phyloP scores from a whole-genome alignment of 306 rosid species.

The Glycyrrhiza uralensis region DNA sequence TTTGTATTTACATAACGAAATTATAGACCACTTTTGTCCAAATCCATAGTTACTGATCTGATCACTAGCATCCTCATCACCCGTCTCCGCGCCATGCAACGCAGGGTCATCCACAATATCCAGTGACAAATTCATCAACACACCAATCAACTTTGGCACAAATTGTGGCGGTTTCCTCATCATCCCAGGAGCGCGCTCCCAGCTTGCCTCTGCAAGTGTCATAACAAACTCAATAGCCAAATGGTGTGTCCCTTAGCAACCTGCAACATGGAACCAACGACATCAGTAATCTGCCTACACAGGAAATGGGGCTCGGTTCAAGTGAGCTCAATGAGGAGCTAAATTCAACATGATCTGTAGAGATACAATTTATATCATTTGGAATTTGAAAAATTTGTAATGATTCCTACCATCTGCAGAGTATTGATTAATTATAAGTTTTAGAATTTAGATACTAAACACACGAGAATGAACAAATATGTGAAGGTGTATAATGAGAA shows the following conservation, averaged over 20 bases:
- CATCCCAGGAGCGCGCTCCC: conserved; percentile 79
- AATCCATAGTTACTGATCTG: conserved; percentile 58
- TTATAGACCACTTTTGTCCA: conserved; percentile 51
- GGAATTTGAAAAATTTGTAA: too few species aligned
- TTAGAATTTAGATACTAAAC: too few species aligned
- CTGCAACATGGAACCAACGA: conserved; percentile 69
- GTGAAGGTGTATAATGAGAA: too few species aligned
- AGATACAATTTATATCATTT: too few species aligned
- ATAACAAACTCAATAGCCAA: conserved; percentile 70
- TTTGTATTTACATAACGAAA: neutral
- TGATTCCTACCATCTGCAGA: too few species aligned
- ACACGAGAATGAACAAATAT: too few species aligned
- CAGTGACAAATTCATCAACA: conserved; percentile 56
- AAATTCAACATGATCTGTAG: too few species aligned
- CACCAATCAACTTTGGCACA: conserved; percentile 43
- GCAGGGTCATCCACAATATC: conserved; percentile 60
- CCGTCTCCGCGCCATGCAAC: conserved; percentile 51
- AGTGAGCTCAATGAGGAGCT: conserved; percentile 57
- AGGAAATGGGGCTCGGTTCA: conserved; percentile 66
- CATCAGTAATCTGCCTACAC: conserved; percentile 55
- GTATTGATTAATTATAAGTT: too few species aligned
- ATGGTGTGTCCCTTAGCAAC: conserved; percentile 59
- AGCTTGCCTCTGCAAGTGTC: conserved; percentile 63
- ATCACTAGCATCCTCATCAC: conserved; percentile 66
- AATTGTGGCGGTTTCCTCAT: conserved; percentile 77